phyloP scores from a whole-genome alignment of 495 filamentous ascomycete genomes.

The Penicillium riverlandense region DNA sequence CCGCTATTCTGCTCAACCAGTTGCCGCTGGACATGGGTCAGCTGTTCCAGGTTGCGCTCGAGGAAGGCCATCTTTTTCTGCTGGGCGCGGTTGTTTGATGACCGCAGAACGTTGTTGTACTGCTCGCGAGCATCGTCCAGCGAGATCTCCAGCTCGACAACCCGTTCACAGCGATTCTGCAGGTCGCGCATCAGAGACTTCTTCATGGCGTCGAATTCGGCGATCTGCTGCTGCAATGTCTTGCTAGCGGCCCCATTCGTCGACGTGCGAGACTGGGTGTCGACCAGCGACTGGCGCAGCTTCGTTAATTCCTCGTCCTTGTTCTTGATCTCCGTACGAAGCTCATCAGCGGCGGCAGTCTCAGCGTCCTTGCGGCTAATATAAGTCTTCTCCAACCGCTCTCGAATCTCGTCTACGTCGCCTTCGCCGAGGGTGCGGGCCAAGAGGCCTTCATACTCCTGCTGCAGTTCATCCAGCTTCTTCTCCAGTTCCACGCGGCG shows the following conservation, averaged over 20 bases:
- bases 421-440: constrained; percentile 68
- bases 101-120: constrained; percentile 94
- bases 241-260: constrained; percentile 72
- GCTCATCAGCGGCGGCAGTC: constrained; percentile 58
- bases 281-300: constrained; percentile 67
- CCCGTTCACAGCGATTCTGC: constrained; percentile 95
- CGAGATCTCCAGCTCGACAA: constrained; percentile 95
- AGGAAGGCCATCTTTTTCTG: constrained; percentile 99
- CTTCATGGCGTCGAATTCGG: constrained; percentile 99
- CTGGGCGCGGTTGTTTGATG: constrained; percentile 93
- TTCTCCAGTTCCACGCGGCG: constrained; percentile 67
- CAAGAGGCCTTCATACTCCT: constrained; percentile 74
- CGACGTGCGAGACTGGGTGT: constrained; percentile 57
- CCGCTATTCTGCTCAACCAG: constrained; percentile 94
- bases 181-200: constrained; percentile 98
- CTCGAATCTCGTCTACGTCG: constrained; percentile 80
- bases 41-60: constrained; percentile 94
- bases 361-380: constrained; percentile 64
- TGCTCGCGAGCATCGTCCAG: constrained; percentile 95
- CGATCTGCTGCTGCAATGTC: constrained; percentile 93
- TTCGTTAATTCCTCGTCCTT: constrained; percentile 72
- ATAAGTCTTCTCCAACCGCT: constrained; percentile 68
- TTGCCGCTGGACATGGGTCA: constrained; percentile 94
- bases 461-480: constrained; percentile 62
- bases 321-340: constrained; percentile 62